phyloP scores from a whole-genome alignment of 2,329 filamentous ascomycete genomes.

The Domatiomyces catenatus region DNA sequence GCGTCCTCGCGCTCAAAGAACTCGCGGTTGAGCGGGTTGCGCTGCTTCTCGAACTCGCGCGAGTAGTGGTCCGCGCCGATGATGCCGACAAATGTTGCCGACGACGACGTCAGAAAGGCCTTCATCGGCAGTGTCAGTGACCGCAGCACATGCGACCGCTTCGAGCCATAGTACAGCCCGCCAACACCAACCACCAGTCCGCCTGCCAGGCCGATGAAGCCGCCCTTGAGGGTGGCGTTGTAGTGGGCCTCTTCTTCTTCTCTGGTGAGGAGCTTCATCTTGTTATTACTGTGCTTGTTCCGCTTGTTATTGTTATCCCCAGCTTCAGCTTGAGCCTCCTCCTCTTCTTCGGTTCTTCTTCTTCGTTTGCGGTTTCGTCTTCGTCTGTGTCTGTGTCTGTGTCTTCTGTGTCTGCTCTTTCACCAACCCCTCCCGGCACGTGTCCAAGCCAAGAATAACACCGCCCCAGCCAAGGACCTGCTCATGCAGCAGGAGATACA shows the following conservation, averaged over 20 bases:
- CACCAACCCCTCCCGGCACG: no score
- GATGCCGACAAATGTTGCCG: constrained; percentile 74
- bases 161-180: constrained; percentile 52
- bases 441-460: no score
- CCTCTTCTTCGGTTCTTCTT: no score
- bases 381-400: no score
- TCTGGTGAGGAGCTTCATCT: constrained; percentile 89
- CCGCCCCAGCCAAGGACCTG: no score
- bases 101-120: constrained; percentile 71
- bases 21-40: constrained; percentile 54
- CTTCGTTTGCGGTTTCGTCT: no score
- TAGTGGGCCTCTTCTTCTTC: constrained; percentile 87
- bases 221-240: constrained; percentile 59
- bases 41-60: constrained; percentile 52
- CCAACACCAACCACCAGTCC: constrained; percentile 53
- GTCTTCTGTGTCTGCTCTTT: no score
- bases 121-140: constrained; percentile 77
- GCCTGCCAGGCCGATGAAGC: constrained; percentile 52
- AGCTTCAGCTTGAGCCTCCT: neutral
- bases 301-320: neutral
- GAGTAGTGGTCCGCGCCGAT: constrained; percentile 65
- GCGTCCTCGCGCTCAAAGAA: constrained; percentile 46
- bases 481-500: no score
- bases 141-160: constrained; percentile 63
- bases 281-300: neutral